These are phyloP conservation scores for Klebsormidium nitens DNA, from an alignment of 139 green algal species.

Conservation along the genomic window DNA sequence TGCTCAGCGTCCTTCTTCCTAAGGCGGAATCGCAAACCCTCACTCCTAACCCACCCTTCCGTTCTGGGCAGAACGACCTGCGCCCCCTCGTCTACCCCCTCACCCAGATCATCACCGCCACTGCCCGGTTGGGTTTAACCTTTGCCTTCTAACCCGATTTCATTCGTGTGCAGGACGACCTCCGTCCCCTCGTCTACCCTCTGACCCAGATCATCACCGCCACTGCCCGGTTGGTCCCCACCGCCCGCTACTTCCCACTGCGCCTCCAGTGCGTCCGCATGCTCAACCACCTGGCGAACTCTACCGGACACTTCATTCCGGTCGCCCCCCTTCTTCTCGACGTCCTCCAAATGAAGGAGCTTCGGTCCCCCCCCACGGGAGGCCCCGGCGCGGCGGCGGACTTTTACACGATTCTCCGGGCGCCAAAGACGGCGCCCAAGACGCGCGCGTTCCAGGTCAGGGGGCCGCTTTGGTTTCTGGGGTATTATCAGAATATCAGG, in stretches of 20 bases:
- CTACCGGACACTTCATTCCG: constrained; percentile 58
- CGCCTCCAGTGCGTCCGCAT: constrained; percentile 62
- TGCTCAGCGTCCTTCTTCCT: too few species aligned
- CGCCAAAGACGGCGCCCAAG: constrained; percentile 4
- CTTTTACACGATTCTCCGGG: constrained; percentile 17
- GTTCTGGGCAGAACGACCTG: too few species aligned
- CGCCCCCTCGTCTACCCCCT: constrained; percentile 81
- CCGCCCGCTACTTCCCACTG: constrained; percentile 83
- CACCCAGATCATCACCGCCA: constrained; percentile 47
- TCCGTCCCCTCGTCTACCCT: constrained; percentile 82
- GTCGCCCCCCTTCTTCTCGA: constrained; percentile 77
- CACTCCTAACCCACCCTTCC: too few species aligned
- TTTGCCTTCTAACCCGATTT: too few species aligned
- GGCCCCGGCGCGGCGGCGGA: constrained; percentile 23
- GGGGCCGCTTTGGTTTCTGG: too few species aligned
- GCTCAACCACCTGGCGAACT: constrained; percentile 51
- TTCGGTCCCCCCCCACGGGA: constrained; percentile 9
- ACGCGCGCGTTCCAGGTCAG: constrained; percentile 19
- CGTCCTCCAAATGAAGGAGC: constrained; percentile 45
- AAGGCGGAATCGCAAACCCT: too few species aligned
- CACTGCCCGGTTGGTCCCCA: constrained; percentile 73
- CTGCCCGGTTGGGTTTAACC: constrained; percentile 59
- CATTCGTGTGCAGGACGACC: too few species aligned
- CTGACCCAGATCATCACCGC: constrained; percentile 53
- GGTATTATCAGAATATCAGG: too few species aligned